phyloP scores from a whole-genome alignment of 2,329 filamentous ascomycete genomes.

The Reticulascus tulasneorum region DNA sequence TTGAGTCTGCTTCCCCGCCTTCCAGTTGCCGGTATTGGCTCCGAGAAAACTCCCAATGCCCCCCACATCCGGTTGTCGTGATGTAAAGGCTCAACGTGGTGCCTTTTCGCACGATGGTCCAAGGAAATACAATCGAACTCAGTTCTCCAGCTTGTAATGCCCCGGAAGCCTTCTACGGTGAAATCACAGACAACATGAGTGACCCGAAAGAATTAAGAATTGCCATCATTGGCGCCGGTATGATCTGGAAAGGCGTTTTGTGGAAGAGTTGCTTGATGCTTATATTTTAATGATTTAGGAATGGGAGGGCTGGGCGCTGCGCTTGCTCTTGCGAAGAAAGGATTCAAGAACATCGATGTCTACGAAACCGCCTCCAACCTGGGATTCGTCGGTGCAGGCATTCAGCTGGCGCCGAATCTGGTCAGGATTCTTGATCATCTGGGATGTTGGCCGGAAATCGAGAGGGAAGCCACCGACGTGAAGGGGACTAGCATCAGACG shows the following conservation, averaged over 20 bases:
- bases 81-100: too few relatives aligned
- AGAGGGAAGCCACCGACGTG: slow-evolving; percentile 66
- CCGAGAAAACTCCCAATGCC: slow-evolving; percentile 7
- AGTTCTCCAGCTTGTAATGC: slow-evolving; percentile 1
- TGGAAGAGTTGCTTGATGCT: not conserved
- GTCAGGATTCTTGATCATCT: slow-evolving; percentile 69
- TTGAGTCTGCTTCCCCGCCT: slow-evolving; percentile 10
- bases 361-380: slow-evolving; percentile 70
- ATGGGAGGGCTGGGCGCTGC: slow-evolving; percentile 76
- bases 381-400: slow-evolving; percentile 80
- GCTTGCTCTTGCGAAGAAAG: slow-evolving; percentile 69
- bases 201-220: slow-evolving; percentile 32
- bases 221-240: slow-evolving; percentile 46
- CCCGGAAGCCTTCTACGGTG: not conserved
- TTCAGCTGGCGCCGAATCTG: slow-evolving; percentile 82
- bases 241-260: slow-evolving; percentile 1
- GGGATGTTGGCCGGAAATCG: slow-evolving; percentile 69
- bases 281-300: slow-evolving; percentile 37
- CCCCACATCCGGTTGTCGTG: slow-evolving; percentile 12
- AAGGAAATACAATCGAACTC: not conserved
- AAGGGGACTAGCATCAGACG: slow-evolving; percentile 68
- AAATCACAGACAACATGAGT: slow-evolving; percentile 19
- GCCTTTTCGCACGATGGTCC: not conserved
- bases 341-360: slow-evolving; percentile 69
- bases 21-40: slow-evolving; percentile 7